Base-by-base conservation (phyloP, 306 rosid species). In the Dalbergia cochinchinensis region DNA sequence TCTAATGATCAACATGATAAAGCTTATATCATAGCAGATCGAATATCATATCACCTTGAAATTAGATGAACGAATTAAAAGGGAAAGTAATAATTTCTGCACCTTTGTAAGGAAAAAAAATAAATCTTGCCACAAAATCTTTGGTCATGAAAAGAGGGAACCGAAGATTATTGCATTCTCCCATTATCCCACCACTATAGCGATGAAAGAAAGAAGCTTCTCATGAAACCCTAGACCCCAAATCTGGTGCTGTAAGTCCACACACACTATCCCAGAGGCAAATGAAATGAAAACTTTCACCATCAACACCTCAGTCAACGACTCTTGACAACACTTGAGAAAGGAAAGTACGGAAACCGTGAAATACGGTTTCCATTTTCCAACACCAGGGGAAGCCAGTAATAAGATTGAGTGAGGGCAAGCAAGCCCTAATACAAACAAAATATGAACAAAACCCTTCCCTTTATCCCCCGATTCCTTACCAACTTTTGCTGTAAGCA, bases 161-260 rank as follows among this genome's bases (percentile, higher is more conserved):
- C 10, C 9, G 41, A 37, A 47, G 31, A 47, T 11, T 10, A 12
- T 11, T 14, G 14, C 11, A 47, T 47, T 26, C 31, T 47, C 53
- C 53, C 53, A 47, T 47, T 11, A 47, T 47, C 15, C 53, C n/a
- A 10, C 12, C n/a, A 47, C 53, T 26, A 12, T 4, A 47, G 12
- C 53, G 15, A 11, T 47, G 53, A 47, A 47, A 9, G 53, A 47
- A 3, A 10, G 51, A 13, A 12, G 51, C 14, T 47, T 33, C 11
- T 35, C 16, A 37, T 7, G 54, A 76, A 76, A 54, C 74, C 81
- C 81, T 77, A 66, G 48, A 39, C n/a, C 10, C 15, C 8, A 15
- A 50, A n/a, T 42, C 41, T 42, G 47, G 47, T 8, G 11, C 47
- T 42, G 41, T 37, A 37, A 4, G 41, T 37, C 41, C 5, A 26